Conservation (phyloP, 805 yeast species). For the Candida ponderosae region DNA sequence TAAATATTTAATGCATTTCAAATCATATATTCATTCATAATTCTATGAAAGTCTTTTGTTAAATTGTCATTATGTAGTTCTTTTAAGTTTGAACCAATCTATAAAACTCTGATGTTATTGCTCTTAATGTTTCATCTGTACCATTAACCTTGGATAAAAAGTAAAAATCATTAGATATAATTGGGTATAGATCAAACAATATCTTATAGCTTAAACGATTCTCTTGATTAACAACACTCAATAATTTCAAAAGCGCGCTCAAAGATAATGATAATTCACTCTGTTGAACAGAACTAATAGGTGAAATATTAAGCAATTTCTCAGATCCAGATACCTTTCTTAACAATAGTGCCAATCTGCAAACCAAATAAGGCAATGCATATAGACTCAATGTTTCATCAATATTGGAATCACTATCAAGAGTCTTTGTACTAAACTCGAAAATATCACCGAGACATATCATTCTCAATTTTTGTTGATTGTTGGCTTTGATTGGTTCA, state of each 20-base stretch:
- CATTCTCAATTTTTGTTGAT: constrained; percentile 42
- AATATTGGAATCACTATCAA: background rate
- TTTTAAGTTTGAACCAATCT: background rate
- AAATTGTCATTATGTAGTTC: no score
- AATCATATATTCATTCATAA: no score
- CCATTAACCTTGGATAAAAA: background rate
- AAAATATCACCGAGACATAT: constrained; percentile 50
- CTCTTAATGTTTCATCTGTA: background rate
- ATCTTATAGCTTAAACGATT: constrained; percentile 1
- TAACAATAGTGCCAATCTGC: constrained; percentile 53
- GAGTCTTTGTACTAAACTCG: constrained; percentile 22
- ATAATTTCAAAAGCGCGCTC: constrained; percentile 30
- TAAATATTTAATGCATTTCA: no score
- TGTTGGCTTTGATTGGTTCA: constrained; percentile 32
- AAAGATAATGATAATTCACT: constrained; percentile 47
- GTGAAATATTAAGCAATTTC: constrained; percentile 49
- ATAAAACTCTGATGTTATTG: background rate
- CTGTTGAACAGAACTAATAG: constrained; percentile 59
- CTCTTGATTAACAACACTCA: constrained; percentile 5
- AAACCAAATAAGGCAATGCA: constrained; percentile 40
- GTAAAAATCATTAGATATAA: constrained; percentile 2
- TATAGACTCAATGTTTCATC: constrained; percentile 14
- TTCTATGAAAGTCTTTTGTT: no score
- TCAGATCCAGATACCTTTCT: constrained; percentile 59
- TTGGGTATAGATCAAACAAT: constrained; percentile 4